Evolutionary conservation across 2,329 filamentous ascomycete species (phyloP), one percentile per base, ranked within the genome.

Genomic region (Fusarium algeriense): DNA sequence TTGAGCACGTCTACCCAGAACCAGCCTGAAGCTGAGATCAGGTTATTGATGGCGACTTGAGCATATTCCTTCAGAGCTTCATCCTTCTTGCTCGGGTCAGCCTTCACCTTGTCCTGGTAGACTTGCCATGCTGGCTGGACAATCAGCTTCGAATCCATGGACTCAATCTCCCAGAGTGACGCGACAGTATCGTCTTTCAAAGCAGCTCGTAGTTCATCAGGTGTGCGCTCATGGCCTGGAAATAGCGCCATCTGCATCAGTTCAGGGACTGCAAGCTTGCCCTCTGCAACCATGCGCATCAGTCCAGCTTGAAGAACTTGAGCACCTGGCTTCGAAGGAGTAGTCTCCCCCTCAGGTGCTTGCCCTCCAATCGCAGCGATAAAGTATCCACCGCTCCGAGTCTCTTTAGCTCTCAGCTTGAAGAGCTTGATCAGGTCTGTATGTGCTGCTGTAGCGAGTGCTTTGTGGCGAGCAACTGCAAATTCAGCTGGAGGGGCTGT

Each of bases 1-100:
- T 54, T 66, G 11, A 66, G 14, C 1, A 67, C 44, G 4, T 67
- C 61, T 0, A 49, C 11, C 64, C 61, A 67, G 20, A 60, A 66
- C 61, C 64, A 66, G 1, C 61, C 54, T 11, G 37, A 48, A 1
- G 61, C 64, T 2, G 54, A 46, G 0, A 45, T 23, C 4, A 67
- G 4, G 0, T 60, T 67, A 1, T 28, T 15, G 2, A 55, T 30
- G 0, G 48, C 38, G 1, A 13, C 8, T 0, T 1, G 20, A 1
- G 61, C 48, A 26, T 67, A 67, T 17, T 44, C 17, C 4, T 3
- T 14, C 0, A 66, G n/a, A 13, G 64, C 48, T 3, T 54, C 48
- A 2, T 35, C 30, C 4, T 59, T 67, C 0, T 20, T 1, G 0
- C 1, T 23, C 2, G 34, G 10, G 0, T 52, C 1, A 1, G 14